These are phyloP conservation scores for Byssothecium circinans DNA, from an alignment of 2,329 filamentous ascomycete genomes.

Conservation along the genomic window DNA sequence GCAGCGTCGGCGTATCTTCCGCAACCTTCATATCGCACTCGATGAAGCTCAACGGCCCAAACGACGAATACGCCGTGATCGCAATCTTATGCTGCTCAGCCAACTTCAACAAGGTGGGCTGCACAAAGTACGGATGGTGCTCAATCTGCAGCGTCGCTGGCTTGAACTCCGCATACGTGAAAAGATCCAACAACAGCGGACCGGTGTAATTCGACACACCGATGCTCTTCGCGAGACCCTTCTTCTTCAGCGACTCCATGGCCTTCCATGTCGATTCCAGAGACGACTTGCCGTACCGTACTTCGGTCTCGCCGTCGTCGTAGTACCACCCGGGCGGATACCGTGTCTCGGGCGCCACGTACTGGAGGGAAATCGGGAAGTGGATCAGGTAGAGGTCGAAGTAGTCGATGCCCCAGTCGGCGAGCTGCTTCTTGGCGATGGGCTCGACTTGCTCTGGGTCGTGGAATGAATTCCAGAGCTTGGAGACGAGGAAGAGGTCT, in stretches of 20 bases:
- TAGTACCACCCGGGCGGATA: conserved; percentile 43
- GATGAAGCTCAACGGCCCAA: conserved; percentile 51
- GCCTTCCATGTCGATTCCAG: conserved; percentile 45
- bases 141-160: conserved; percentile 43
- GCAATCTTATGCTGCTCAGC: conserved; percentile 36
- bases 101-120: conserved; percentile 39
- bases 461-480: conserved; percentile 93
- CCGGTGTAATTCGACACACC: conserved; percentile 43
- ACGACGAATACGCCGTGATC: conserved; percentile 42
- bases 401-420: conserved; percentile 42
- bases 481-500: conserved; percentile 90
- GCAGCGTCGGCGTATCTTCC: conserved; percentile 33
- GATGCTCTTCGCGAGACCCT: conserved; percentile 40
- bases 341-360: conserved; percentile 37
- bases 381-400: conserved; percentile 67
- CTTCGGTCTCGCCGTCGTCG: conserved; percentile 37
- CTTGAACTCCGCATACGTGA: conserved; percentile 51
- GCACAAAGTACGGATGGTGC: conserved; percentile 43
- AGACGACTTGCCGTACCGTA: conserved; percentile 42
- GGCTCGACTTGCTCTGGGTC: conserved; percentile 73
- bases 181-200: conserved; percentile 55
- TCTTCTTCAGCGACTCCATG: conserved; percentile 43
- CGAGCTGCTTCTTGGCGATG: conserved; percentile 65
- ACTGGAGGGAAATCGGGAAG: conserved; percentile 82
- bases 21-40: conserved; percentile 41